phyloP scores from a whole-genome alignment of 441 rosid species.

The Cnidoscolus chayamansa region DNA sequence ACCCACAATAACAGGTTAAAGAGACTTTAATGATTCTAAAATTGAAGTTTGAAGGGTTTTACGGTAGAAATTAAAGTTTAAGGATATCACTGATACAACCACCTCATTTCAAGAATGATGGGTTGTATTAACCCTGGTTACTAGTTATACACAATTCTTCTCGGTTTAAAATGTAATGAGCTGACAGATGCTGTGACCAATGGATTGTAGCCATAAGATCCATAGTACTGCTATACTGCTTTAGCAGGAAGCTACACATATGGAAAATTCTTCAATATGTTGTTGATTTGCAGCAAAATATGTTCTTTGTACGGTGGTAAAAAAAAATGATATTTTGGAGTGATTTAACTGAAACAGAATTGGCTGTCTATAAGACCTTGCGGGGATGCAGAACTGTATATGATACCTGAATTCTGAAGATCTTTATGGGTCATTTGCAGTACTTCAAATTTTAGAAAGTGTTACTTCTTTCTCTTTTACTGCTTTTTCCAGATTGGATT shows the following conservation, averaged over 20 bases:
- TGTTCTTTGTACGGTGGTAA: too few species aligned
- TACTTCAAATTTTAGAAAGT: constrained; percentile 11
- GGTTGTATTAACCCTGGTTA: background rate
- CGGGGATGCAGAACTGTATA: background rate
- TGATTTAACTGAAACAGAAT: background rate
- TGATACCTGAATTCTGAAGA: background rate
- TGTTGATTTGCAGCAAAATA: too few species aligned
- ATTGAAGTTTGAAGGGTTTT: too few species aligned
- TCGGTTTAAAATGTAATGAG: background rate
- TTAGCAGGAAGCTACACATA: background rate
- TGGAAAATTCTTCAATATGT: too few species aligned
- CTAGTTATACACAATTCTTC: background rate
- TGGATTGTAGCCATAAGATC: background rate
- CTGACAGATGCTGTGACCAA: background rate
- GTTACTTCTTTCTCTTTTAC: constrained; percentile 14
- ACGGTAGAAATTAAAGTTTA: too few species aligned
- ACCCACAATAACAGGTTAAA: too few species aligned
- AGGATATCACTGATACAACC: too few species aligned
- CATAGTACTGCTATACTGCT: background rate
- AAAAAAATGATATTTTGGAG: too few species aligned
- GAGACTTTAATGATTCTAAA: too few species aligned
- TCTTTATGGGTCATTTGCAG: background rate
- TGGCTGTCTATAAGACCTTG: background rate
- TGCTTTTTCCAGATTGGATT: constrained; percentile 59
- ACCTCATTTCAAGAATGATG: too few species aligned